A percentile compares a stretch with the other conserved stretches of the same genome.
Conservation (phyloP, 129 eudicot species). For the Centrapalus pauciflorus region DNA sequence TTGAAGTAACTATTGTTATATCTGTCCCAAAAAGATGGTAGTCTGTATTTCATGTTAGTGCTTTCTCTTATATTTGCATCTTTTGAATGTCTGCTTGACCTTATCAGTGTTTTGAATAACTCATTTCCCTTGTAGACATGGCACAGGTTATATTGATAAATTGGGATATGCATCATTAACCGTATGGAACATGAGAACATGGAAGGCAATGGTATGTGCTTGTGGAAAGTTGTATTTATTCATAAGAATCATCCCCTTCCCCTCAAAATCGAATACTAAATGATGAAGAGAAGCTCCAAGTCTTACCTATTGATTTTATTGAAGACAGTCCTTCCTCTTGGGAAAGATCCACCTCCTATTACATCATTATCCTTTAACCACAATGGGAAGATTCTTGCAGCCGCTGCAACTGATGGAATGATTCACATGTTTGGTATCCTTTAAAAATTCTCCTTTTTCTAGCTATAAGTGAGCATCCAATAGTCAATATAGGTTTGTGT, state of each 20-base stretch:
- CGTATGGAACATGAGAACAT: conserved; percentile 99
- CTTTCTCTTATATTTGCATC: neutral
- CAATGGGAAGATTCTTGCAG: conserved; percentile 98
- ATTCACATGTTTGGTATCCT: conserved; percentile 99
- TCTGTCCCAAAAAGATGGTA: neutral
- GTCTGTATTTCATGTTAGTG: neutral
- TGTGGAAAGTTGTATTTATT: neutral
- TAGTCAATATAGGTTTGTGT: neutral
- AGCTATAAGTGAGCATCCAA: neutral
- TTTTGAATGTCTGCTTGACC: neutral
- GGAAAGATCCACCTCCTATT: conserved; percentile 97
- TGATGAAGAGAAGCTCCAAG: neutral
- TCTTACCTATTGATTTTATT: conserved; percentile 33
- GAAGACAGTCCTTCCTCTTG: conserved; percentile 99
- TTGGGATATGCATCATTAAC: conserved; percentile 85
- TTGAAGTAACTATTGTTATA: neutral
- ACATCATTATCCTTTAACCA: conserved; percentile 93
- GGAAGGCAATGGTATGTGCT: conserved; percentile 88
- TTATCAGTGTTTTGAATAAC: neutral
- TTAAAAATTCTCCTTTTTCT: neutral
- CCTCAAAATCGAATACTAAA: neutral
- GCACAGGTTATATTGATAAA: conserved; percentile 48
- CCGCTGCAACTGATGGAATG: conserved; percentile 98
- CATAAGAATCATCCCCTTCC: neutral
- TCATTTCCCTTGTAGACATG: conserved; percentile 47